Evolutionary conservation across 768 basidiomycete species (phyloP).

Genomic region (Pleurotus eryngii): DNA sequence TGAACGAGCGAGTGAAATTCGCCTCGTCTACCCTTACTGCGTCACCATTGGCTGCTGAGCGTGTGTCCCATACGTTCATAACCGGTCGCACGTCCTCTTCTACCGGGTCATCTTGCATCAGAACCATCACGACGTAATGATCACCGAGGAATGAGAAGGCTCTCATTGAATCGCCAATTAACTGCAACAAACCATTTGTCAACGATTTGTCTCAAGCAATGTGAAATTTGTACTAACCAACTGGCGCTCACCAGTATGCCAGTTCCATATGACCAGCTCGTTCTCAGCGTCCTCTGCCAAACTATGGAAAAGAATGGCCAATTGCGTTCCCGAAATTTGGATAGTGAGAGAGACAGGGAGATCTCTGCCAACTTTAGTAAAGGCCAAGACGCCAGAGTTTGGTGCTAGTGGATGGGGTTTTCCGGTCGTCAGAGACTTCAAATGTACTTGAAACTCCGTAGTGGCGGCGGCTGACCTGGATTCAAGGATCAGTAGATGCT

Average conservation of each 20-base stretch:
- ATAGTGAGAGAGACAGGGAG: slow-evolving; percentile 37
- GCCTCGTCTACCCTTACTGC: slow-evolving; percentile 25
- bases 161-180: slow-evolving; percentile 29
- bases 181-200: neutral
- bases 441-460: slow-evolving; percentile 33
- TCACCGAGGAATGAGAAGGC: slow-evolving; percentile 43
- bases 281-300: slow-evolving; percentile 29
- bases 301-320: slow-evolving; percentile 46
- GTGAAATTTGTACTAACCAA: slow-evolving; percentile 37
- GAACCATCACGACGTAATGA: slow-evolving; percentile 33
- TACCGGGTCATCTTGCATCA: slow-evolving; percentile 30
- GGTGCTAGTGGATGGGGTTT: slow-evolving; percentile 41
- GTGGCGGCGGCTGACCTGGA: neutral
- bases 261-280: slow-evolving; percentile 62
- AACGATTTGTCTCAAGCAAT: neutral
- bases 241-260: slow-evolving; percentile 52
- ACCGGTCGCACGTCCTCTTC: slow-evolving; percentile 15
- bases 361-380: slow-evolving; percentile 19
- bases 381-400: slow-evolving; percentile 28
- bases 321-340: slow-evolving; percentile 50
- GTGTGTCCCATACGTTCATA: slow-evolving; percentile 2
- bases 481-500: neutral
- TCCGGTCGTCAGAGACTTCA: slow-evolving; percentile 44
- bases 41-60: slow-evolving; percentile 14
- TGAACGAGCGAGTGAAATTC: slow-evolving; percentile 34